Conservation (phyloP, 2,329 filamentous ascomycete species). For the Pseudopithomyces maydicus region DNA sequence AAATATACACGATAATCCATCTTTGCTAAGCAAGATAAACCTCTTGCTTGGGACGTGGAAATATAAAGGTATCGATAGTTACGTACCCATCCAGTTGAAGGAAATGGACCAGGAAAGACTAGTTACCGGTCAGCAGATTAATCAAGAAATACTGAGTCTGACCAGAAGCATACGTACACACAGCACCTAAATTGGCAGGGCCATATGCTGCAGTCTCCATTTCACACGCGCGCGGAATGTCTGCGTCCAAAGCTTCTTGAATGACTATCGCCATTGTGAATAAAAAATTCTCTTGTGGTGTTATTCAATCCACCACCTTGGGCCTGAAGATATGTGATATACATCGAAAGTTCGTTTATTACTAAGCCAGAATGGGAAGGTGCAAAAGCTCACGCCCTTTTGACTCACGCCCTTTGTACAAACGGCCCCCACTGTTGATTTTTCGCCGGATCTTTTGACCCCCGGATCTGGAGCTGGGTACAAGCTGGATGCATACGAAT, state of each 20-base stretch:
- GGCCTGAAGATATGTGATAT: background rate
- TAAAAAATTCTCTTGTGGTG: background rate
- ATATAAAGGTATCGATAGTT: too few relatives aligned
- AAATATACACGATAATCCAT: too few relatives aligned
- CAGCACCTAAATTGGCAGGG: conserved; percentile 10
- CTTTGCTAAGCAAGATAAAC: too few relatives aligned
- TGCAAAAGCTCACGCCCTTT: background rate
- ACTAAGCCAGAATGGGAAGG: background rate
- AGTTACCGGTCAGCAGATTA: background rate
- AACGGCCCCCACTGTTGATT: background rate
- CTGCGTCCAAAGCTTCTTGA: conserved; percentile 26
- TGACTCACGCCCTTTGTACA: conserved; percentile 1
- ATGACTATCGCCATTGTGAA: conserved; percentile 29
- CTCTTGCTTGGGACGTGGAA: too few relatives aligned
- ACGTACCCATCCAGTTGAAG: conserved; percentile 13
- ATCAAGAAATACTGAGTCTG: too few relatives aligned
- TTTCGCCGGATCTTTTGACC: background rate
- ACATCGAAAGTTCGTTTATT: background rate
- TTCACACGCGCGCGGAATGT: conserved; percentile 27
- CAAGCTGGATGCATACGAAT: background rate
- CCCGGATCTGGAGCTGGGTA: background rate
- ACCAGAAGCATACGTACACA: too few relatives aligned
- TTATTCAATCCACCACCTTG: too few relatives aligned
- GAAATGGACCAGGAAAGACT: conserved; percentile 33
- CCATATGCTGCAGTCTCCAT: conserved; percentile 29